phyloP scores from a whole-genome alignment of 352 stramenopile species.

The Phytophthora meadii region DNA sequence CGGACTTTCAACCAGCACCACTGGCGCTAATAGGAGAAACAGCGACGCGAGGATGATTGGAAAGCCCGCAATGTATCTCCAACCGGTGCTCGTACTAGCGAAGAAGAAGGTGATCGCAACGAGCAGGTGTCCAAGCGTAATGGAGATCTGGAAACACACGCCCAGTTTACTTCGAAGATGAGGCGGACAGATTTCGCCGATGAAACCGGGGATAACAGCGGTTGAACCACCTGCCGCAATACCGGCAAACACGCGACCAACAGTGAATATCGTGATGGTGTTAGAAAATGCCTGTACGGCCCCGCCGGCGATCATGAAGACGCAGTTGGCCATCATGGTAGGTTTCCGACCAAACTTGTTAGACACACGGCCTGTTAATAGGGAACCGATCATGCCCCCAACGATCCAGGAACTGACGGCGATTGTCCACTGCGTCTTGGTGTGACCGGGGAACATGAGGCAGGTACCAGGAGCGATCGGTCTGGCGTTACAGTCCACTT shows the following conservation, averaged over 20 bases:
- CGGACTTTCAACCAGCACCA: conserved; percentile 49
- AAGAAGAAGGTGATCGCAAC: conserved; percentile 59
- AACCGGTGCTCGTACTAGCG: conserved; percentile 48
- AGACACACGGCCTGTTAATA: conserved; percentile 31
- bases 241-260: conserved; percentile 49
- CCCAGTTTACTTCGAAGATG: conserved; percentile 40
- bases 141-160: conserved; percentile 51
- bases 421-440: conserved; percentile 55
- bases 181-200: conserved; percentile 51
- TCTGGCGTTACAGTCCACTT: conserved; percentile 45
- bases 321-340: conserved; percentile 38
- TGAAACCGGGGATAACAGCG: conserved; percentile 41
- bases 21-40: conserved; percentile 32
- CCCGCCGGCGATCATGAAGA: conserved; percentile 51
- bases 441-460: conserved; percentile 40
- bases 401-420: conserved; percentile 68
- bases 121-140: conserved; percentile 49
- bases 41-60: conserved; percentile 35
- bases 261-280: conserved; percentile 40
- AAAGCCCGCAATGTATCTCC: conserved; percentile 59
- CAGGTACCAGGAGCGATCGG: conserved; percentile 38
- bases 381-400: conserved; percentile 50
- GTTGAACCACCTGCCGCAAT: conserved; percentile 47
- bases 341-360: conserved; percentile 58
- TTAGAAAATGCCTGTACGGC: conserved; percentile 34